Base-by-base conservation (phyloP, 176 grass and related monocot species). In the Hsuehochloa calcarea region DNA sequence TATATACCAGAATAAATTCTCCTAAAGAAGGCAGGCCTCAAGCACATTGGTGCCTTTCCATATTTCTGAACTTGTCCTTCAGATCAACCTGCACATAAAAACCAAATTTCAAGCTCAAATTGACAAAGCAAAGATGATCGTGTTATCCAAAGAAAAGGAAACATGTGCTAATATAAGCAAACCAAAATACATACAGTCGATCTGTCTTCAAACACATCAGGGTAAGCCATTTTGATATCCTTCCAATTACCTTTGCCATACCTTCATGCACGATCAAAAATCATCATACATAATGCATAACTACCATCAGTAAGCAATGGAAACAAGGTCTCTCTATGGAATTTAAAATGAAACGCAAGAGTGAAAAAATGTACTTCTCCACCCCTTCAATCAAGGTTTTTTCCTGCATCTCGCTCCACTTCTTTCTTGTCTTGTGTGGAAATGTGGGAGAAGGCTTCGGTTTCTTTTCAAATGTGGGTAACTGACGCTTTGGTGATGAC, bases 31-130 rank as follows among this genome's bases (percentile, higher is more conserved):
- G 63, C 25, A 80, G 5, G 68, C 7, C 43, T 80, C 59, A 73
- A 73, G 3, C 35, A 7, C 41, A 15, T 31, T 61, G 26, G 16
- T 72, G 37, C 56, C 72, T 78, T 69, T 77, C 83, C 83, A 86
- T 22, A 54, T 86, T 90, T 46, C 83, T 90, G 56, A 78, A 86
- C 79, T 86, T 90, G 72, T 90, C 88, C 72, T 90, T 90, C 83
- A 90, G 34, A 82, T 90, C 83, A 6, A 82, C 78, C 88, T 90
- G 88, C 77, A 74, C 17, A 63, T 6, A 50, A 50, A 26, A 49
- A 74, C 38, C 11, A 22, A 44, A 5, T 43, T 80, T 81, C 17
- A 75, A 59, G 39, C 15, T 39, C 25, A 35, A 17, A 17, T 58
- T 19, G 56, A 46, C 6, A 12, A 16, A 76, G 13, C 31, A 19